These are phyloP conservation scores for Phenoliferia sp. DNA, from an alignment of 1,284 basidiomycete species.

Conservation along the genomic window DNA sequence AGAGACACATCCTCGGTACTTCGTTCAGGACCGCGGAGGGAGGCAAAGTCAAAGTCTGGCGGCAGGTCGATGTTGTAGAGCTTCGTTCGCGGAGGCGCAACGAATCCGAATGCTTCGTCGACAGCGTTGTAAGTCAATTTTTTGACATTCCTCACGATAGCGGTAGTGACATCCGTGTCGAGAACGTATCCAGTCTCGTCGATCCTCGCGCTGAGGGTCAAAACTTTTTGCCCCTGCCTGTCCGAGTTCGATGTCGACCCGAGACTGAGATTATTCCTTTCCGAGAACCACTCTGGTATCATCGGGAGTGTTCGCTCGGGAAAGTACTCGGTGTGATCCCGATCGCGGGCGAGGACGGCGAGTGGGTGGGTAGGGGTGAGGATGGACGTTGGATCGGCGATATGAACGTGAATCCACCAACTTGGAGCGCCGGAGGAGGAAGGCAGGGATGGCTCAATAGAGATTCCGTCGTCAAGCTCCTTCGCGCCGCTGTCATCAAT, in stretches of 20 bases:
- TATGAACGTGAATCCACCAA: constrained; percentile 83
- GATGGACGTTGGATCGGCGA: constrained; percentile 90
- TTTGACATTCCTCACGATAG: constrained; percentile 64
- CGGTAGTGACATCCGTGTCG: constrained; percentile 66
- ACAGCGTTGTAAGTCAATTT: constrained; percentile 66
- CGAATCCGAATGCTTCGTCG: constrained; percentile 53
- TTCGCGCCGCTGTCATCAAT: constrained; percentile 77
- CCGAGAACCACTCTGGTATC: constrained; percentile 53
- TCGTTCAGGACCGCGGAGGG: not conserved
- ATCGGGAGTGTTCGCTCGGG: constrained; percentile 63
- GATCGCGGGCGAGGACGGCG: constrained; percentile 49
- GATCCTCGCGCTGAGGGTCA: constrained; percentile 79
- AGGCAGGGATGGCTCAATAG: constrained; percentile 54
- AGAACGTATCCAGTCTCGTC: constrained; percentile 59
- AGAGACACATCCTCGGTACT: constrained; percentile 17
- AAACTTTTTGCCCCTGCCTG: constrained; percentile 48
- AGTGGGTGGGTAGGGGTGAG: constrained; percentile 47
- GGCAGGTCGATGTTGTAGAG: constrained; percentile 28
- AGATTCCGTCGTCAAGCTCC: constrained; percentile 93
- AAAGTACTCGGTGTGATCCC: constrained; percentile 58
- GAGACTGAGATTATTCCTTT: constrained; percentile 53
- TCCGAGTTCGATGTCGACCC: constrained; percentile 45
- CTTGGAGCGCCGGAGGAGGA: constrained; percentile 32
- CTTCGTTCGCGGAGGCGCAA: not conserved
- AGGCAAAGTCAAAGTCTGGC: not conserved